A percentile compares a stretch with the other conserved stretches of the same genome.
phyloP scores from a whole-genome alignment of 2,329 filamentous ascomycete species.

The Ploettnerulaceae sp. region DNA sequence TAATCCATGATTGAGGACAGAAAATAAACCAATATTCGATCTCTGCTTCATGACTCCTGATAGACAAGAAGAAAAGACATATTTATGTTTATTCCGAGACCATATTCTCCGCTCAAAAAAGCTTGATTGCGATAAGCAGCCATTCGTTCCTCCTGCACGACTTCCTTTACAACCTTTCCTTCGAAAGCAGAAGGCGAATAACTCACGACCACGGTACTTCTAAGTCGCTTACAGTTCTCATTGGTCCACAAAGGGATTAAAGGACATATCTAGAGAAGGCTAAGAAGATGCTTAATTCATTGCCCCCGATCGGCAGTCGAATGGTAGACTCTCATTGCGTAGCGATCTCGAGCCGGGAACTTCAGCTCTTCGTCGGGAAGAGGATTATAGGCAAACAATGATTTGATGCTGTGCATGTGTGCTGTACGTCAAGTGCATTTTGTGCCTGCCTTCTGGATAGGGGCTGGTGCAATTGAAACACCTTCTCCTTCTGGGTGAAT shows the following conservation, averaged over 20 bases:
- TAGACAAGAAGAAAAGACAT: slow-evolving; percentile 1
- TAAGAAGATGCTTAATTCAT: slow-evolving; percentile 16
- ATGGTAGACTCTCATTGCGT: slow-evolving; percentile 11
- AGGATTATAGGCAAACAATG: slow-evolving; percentile 1
- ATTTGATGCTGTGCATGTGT: slow-evolving; percentile 14
- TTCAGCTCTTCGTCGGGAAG: slow-evolving; percentile 2
- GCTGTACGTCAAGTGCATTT: slow-evolving; percentile 5
- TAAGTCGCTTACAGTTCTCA: slow-evolving; percentile 9
- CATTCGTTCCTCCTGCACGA: slow-evolving; percentile 10
- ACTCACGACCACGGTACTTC: slow-evolving; percentile 6
- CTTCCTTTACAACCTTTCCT: slow-evolving; percentile 16
- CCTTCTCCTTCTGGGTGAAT: slow-evolving; percentile 13
- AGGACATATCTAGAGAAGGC: slow-evolving; percentile 8
- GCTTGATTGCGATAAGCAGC: slow-evolving; percentile 11
- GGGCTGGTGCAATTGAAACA: slow-evolving; percentile 1
- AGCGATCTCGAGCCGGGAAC: slow-evolving; percentile 17
- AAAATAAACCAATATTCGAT: background rate
- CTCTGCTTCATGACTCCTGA: background rate
- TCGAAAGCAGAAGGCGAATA: slow-evolving; percentile 22
- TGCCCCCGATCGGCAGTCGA: slow-evolving; percentile 21
- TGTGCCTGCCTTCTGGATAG: slow-evolving; percentile 12
- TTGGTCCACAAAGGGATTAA: slow-evolving; percentile 16
- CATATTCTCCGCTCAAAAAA: slow-evolving; percentile 7
- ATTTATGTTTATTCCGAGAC: slow-evolving; percentile 6
- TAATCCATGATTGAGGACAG: slow-evolving; percentile 9